Base-by-base conservation (phyloP, 768 basidiomycete genomes). In the Hygrophorus russula region DNA sequence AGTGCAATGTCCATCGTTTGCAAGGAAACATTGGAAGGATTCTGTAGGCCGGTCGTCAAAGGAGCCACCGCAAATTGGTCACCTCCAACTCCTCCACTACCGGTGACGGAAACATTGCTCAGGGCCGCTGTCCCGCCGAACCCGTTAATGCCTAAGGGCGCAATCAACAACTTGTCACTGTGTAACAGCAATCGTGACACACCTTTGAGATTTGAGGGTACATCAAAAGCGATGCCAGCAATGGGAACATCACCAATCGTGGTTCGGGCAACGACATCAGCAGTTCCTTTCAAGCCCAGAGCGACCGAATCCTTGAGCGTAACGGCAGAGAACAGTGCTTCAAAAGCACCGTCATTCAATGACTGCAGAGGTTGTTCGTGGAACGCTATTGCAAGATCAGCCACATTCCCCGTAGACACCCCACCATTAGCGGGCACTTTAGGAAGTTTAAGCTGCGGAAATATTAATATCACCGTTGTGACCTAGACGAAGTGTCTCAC, bases 361-460 rank as follows among this genome's bases (percentile, higher is more conserved):
- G 82, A 71, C 41, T 63, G 62, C 8, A 85, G 58, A n/a, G 73
- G 73, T 30, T 71, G 58, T 42, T 82, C 56, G 4, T 68, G 55
- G 64, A 80, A 84, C 14, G 66, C 62, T 39, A 85, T 73, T 2
- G 64, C 61, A 36, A 85, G 68, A 40, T 73, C 64, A 3, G 69
- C 82, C n/a, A 71, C 43, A 49, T 82, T 80, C 18, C 83, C 82
- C 0, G 80, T 85, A 17, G 82, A 83, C 1, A 82, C 71, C 0
- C 79, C 78, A 35, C 80, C 79, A 35, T 66, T 61, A 10, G 68
- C 69, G 29, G 70, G 50, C 20, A 60, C 59, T 43, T 57, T 62
- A 4, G 80, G 78, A 19, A 82, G 58, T 18, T 61, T 57, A 31
- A 81, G 68, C 77, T 78, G 51, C 37, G 11, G 7, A 9, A 14